Base-by-base conservation (phyloP, 2,329 filamentous ascomycete genomes). In the Chaetomiaceae sp. region DNA sequence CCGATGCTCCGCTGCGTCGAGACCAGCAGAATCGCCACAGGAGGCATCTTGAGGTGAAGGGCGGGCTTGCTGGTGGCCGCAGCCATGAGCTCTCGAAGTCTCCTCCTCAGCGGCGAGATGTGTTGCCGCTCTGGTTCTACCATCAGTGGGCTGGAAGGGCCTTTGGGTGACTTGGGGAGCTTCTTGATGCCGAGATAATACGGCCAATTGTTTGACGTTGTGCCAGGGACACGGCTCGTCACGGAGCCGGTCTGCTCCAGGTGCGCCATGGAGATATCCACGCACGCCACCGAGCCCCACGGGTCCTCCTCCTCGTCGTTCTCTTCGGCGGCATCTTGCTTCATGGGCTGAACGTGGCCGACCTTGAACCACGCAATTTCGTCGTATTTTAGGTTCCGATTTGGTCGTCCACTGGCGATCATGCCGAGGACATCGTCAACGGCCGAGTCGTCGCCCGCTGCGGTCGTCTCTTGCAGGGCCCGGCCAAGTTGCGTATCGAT, bases 1-100 rank as follows among this genome's bases (percentile, higher is more conserved):
- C 94, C 94, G 61, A 97, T 95, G 56, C 89, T 89, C 40, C 94
- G 84, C 69, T 99, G 94, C 2, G 90, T 95, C 1, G 94, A 97
- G 1, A 89, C 88, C 6, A 99, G 75, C 3, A 99, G 77, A 32
- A 99, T 86, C 1, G 91, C 90, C 14, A 96, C 79, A 0, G 94
- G 89, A 2, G 92, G 90, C 72, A 97, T 85, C 38, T 87, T 86
- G 2, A 97, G 75, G 63, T 92, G 88, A 40, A 96, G 85, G 1
- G 94, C 92, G 51, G 90, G 81, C 51, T 87, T 83, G 64, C 90
- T 96, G 1, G 90, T 96, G 1, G 92, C 89, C 2, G 92, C 91
- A 9, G 89, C 85, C 58, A 97, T 84, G 8, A 99, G 73, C 62
- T 96, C 90, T 38, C 90, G 80, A 16, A 99, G 72, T 21, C 90